Base-by-base conservation (phyloP, 2,329 filamentous ascomycete species). In the Microdochium trichocladiopsis region DNA sequence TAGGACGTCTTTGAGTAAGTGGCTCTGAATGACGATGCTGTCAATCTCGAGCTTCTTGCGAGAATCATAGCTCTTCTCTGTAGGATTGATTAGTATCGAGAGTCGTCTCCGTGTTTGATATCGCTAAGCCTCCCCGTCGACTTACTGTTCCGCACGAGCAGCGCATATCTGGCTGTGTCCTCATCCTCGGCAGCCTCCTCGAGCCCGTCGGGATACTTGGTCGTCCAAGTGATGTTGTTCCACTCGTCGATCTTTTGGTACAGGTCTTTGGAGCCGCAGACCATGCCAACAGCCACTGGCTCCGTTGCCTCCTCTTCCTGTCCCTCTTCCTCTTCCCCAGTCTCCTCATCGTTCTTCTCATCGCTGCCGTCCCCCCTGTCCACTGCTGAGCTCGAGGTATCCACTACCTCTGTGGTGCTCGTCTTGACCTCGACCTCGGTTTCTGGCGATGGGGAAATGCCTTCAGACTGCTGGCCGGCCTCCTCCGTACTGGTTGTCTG, bases 161-260 rank as follows among this genome's bases (percentile, higher is more conserved):
- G 64, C 0, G 78, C 77, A 63, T 73, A 80, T 54, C 74, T 74
- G 24, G 73, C 72, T 1, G 75, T 78, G 45, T 76, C 70, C 2
- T 71, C 70, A 55, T 77, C 74, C 55, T 81, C 77, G 3, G 70
- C 76, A 2, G 74, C 69, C 24, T 71, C 67, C n/a, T 67, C 64
- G 4, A 76, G 59, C 50, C 75, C 68, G 31, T 70, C 62, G 1
- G 75, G 73, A 23, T 67, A 63, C 21, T 71, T 67, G 24, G 69
- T 67, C 21, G 70, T 69, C 74, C 73, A 78, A 48, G 68, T 68
- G 36, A 64, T 56, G 3, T 60, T 61, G 3, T 70, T 71, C 49
- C 61, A 57, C 22, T 66, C 64, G 54, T 75, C 71, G 31, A 55
- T 51, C 31, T 52, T 53, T 31, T 55, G 24, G 23, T 49, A 49